These are phyloP conservation scores for Hypseocharis bilobata DNA, from an alignment of 441 rosid species.

Conservation along the genomic window DNA sequence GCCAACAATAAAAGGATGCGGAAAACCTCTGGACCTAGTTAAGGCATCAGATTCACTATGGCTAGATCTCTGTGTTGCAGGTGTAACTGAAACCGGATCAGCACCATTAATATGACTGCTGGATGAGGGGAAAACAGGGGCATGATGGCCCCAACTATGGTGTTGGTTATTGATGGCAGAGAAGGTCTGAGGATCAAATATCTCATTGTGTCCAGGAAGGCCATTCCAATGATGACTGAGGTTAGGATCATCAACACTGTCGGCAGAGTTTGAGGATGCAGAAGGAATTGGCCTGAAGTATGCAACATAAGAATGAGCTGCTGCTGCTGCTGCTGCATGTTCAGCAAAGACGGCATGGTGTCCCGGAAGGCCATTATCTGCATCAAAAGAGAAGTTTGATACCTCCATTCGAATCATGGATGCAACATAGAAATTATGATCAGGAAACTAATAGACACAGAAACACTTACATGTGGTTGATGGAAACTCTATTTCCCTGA, in stretches of 20 bases:
- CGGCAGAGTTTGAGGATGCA: constrained; percentile 33
- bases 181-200: constrained; percentile 41
- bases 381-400: constrained; percentile 18
- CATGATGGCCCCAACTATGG: constrained; percentile 39
- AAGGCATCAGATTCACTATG: constrained; percentile 35
- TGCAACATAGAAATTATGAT: constrained; percentile 2
- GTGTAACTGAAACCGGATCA: constrained; percentile 40
- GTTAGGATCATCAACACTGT: constrained; percentile 32
- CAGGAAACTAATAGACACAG: constrained; percentile 2
- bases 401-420: not conserved
- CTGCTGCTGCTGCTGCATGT: constrained; percentile 34
- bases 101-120: constrained; percentile 33
- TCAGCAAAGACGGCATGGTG: constrained; percentile 41
- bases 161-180: constrained; percentile 46
- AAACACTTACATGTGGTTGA: constrained; percentile 48
- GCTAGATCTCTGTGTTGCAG: constrained; percentile 33
- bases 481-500: constrained; percentile 59
- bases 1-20: constrained; percentile 41
- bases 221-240: constrained; percentile 50
- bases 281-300: constrained; percentile 45
- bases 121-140: constrained; percentile 38
- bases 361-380: constrained; percentile 48
- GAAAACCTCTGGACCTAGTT: constrained; percentile 32
- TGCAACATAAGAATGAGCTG: constrained; percentile 48
- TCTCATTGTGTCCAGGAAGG: constrained; percentile 35